Percentiles rank a stretch among this genome's conserved stretches.
Evolutionary conservation across 73 alveolate genomes (phyloP).

Genomic region (Paraurostyla sp.): DNA sequence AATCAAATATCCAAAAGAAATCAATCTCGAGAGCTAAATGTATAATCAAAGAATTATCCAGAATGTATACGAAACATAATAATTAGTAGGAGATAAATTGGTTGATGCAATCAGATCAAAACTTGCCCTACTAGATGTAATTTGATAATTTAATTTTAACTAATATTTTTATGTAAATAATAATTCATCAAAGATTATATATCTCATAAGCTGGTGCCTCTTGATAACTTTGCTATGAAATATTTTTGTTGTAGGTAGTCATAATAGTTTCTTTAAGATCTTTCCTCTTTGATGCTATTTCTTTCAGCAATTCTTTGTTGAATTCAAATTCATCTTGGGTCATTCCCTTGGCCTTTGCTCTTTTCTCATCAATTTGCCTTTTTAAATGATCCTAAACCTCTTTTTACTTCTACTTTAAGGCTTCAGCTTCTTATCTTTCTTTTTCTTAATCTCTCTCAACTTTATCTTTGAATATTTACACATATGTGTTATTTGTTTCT

Average conservation of each 20-base stretch:
- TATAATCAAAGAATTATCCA: slow-evolving; percentile 21
- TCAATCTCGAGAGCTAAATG: background rate
- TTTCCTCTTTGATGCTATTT: slow-evolving; percentile 18
- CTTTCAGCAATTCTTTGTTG: slow-evolving; percentile 39
- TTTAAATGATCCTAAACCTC: background rate
- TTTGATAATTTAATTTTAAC: background rate
- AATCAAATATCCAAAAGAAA: slow-evolving; percentile 4
- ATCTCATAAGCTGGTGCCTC: slow-evolving; percentile 2
- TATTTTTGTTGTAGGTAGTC: background rate
- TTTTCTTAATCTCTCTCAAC: background rate
- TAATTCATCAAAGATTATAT: background rate
- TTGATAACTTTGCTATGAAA: background rate
- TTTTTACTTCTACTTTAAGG: background rate
- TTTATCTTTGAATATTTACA: slow-evolving; percentile 31
- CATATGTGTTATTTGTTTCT: slow-evolving; percentile 27
- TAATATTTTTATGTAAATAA: background rate
- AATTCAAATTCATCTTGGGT: slow-evolving; percentile 35
- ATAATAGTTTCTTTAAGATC: background rate
- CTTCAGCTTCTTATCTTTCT: background rate
- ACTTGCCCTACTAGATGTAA: slow-evolving; percentile 19
- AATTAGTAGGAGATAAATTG: slow-evolving; percentile 34
- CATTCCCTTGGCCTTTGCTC: slow-evolving; percentile 42
- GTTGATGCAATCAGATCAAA: slow-evolving; percentile 46
- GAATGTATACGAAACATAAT: background rate
- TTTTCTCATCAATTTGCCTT: slow-evolving; percentile 29